Evolutionary conservation across 192 early-diverging fungal genomes (phyloP).

Genomic region (Linnemannia hyalina): DNA sequence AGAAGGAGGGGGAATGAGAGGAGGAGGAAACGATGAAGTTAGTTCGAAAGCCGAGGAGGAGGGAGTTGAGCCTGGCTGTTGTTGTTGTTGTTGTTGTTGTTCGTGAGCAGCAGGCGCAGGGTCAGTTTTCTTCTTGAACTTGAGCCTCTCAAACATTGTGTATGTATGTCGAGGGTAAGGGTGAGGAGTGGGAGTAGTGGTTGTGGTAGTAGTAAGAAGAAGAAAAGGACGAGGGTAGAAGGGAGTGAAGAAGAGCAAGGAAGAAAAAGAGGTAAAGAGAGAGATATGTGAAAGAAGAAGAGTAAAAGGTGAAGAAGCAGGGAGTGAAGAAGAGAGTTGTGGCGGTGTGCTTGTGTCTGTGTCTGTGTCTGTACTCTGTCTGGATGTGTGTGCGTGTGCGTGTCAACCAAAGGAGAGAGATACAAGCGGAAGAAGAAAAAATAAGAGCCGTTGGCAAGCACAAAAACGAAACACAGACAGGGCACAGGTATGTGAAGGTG

Average conservation of each 20-base stretch:
- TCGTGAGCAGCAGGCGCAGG: neutral
- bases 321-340: conserved; percentile 1
- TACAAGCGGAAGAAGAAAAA: neutral
- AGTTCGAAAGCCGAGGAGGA: conserved; percentile 13
- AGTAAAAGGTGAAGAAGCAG: neutral
- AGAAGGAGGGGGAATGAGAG: conserved; percentile 9
- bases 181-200: neutral
- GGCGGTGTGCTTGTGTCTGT: neutral
- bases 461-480: no score
- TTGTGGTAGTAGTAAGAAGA: neutral
- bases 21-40: neutral
- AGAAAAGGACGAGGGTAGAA: neutral
- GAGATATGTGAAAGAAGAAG: neutral
- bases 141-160: conserved; percentile 37
- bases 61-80: neutral
- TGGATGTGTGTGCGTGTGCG: neutral
- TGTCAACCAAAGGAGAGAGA: neutral
- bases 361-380: neutral
- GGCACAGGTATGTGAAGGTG: no score
- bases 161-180: neutral
- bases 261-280: neutral
- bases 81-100: neutral
- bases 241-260: neutral
- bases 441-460: no score
- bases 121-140: conserved; percentile 40